phyloP scores from a whole-genome alignment of 192 early-diverging fungal species.

The Podila epigama region DNA sequence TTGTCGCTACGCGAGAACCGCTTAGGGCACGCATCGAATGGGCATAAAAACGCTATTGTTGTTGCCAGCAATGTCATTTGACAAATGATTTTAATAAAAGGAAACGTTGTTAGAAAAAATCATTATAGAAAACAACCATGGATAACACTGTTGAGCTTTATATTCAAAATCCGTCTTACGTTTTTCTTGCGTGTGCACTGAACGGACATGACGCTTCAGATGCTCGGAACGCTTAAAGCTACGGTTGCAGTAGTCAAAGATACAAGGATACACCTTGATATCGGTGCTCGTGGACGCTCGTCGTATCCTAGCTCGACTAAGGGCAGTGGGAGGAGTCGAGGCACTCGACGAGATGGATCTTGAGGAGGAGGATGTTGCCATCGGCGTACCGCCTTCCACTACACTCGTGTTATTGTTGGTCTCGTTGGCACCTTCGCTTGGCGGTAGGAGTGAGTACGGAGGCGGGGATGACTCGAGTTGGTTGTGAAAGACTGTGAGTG shows the following conservation, averaged over 20 bases:
- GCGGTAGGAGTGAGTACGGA: too few species aligned
- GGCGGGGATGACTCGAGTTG: constrained; percentile 28
- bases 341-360: constrained; percentile 1
- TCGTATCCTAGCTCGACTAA: constrained; percentile 4
- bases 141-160: too few species aligned
- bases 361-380: constrained; percentile 12
- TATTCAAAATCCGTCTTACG: constrained; percentile 47
- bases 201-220: constrained; percentile 64
- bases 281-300: constrained; percentile 31
- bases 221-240: constrained; percentile 66
- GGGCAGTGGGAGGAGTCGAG: neutral
- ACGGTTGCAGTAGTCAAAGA: constrained; percentile 54
- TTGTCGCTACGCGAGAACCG: constrained; percentile 66
- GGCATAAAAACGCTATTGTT: constrained; percentile 58
- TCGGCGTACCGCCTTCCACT: neutral
- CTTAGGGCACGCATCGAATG: constrained; percentile 55
- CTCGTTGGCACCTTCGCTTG: too few species aligned
- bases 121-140: neutral
- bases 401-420: too few species aligned
- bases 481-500: constrained; percentile 25
- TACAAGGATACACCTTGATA: constrained; percentile 47
- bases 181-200: constrained; percentile 67
- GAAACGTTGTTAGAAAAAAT: too few species aligned
- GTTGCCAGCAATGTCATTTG: neutral
- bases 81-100: too few species aligned